These are phyloP conservation scores for Rhizophagus prolifer DNA, from an alignment of 192 early-diverging fungal species.

Conservation along the genomic window DNA sequence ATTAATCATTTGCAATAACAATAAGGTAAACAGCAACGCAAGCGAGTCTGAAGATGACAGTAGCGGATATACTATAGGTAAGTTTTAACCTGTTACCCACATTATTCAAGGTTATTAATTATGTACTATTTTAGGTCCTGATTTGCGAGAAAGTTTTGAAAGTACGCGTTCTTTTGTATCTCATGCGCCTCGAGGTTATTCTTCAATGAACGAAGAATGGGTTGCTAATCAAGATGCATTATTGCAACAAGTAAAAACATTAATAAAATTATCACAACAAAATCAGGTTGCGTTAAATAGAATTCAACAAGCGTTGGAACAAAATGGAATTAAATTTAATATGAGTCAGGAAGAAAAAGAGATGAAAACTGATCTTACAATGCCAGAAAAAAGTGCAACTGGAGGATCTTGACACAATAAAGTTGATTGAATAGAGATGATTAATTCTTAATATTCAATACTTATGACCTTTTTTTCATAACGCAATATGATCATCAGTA, in stretches of 20 bases:
- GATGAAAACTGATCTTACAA: neutral
- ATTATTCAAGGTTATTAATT: neutral
- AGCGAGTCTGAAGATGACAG: neutral
- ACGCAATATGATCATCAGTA: too few relatives aligned
- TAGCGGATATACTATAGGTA: slow-evolving; percentile 15
- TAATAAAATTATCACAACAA: slow-evolving; percentile 24
- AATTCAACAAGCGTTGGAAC: slow-evolving; percentile 24
- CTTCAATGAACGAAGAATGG: slow-evolving; percentile 29
- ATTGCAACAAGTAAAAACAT: slow-evolving; percentile 22
- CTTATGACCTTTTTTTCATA: neutral
- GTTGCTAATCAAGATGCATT: slow-evolving; percentile 25
- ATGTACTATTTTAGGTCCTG: slow-evolving; percentile 2
- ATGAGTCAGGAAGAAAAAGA: neutral
- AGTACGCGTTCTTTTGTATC: slow-evolving; percentile 41
- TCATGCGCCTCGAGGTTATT: slow-evolving; percentile 35
- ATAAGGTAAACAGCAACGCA: slow-evolving; percentile 4
- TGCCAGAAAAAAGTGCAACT: neutral
- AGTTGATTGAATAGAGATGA: neutral
- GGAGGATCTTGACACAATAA: neutral
- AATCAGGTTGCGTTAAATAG: slow-evolving; percentile 17
- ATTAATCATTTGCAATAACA: neutral
- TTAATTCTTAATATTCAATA: neutral
- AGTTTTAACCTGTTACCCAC: neutral
- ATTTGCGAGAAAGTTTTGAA: slow-evolving; percentile 41
- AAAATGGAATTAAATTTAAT: slow-evolving; percentile 17